Evolutionary conservation across 2,329 filamentous ascomycete genomes (phyloP).

Genomic region (Penicillium corylophilum): DNA sequence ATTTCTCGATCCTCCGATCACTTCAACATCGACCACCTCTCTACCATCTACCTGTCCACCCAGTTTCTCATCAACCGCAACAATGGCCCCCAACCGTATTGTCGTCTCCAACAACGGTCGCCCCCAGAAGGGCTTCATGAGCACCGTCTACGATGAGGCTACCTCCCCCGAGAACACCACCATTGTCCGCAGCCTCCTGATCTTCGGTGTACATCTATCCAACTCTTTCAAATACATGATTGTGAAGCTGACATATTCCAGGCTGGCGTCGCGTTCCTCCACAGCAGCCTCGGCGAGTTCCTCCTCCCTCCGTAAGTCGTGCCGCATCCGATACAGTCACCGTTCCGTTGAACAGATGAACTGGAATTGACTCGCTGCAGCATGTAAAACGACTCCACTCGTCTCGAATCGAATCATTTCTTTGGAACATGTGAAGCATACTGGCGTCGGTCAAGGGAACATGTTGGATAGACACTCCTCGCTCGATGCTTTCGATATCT

Average conservation of each 20-base stretch:
- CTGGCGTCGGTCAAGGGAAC: constrained; percentile 18
- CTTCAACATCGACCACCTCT: constrained; percentile 3
- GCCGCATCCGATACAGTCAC: not conserved
- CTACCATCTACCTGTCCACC: constrained; percentile 1
- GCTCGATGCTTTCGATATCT: constrained; percentile 15
- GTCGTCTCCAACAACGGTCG: constrained; percentile 50
- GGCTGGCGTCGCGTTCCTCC: constrained; percentile 65
- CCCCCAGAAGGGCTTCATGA: constrained; percentile 53
- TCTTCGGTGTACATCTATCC: constrained; percentile 62
- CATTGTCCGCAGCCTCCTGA: constrained; percentile 64
- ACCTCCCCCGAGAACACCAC: constrained; percentile 68
- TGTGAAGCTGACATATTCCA: constrained; percentile 34
- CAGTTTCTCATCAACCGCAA: constrained; percentile 5
- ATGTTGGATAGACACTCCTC: constrained; percentile 12
- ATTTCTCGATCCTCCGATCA: constrained; percentile 30
- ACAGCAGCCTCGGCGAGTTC: constrained; percentile 66
- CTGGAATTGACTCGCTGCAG: constrained; percentile 8
- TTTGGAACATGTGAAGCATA: constrained; percentile 14
- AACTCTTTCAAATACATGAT: not conserved
- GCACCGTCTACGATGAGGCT: constrained; percentile 60
- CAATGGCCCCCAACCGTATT: constrained; percentile 64
- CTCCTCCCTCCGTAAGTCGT: constrained; percentile 60
- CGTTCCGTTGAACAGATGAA: not conserved
- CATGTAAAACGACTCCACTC: constrained; percentile 16
- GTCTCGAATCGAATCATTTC: constrained; percentile 7